Conservation (phyloP, 2,329 filamentous ascomycete genomes). For the Monosporascus ibericus region DNA sequence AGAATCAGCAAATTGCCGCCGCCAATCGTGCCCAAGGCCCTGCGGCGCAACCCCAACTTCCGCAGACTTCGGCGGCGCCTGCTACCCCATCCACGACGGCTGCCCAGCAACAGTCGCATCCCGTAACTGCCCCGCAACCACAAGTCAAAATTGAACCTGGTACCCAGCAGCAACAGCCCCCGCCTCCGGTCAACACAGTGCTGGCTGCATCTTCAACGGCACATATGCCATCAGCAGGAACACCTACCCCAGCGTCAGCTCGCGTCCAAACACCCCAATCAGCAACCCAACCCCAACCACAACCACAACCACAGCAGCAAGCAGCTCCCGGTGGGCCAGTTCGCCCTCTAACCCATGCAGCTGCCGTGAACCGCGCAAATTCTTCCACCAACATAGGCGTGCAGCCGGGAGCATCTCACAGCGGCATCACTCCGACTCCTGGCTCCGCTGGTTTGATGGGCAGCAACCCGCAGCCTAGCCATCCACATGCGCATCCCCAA, state of each 20-base stretch:
- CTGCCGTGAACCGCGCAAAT: constrained; percentile 25
- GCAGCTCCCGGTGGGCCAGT: constrained; percentile 13
- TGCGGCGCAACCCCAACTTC: constrained; percentile 15
- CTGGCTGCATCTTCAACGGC: constrained; percentile 30
- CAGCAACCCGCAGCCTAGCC: constrained; percentile 29
- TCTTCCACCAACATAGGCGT: constrained; percentile 19
- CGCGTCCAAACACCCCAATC: constrained; percentile 45
- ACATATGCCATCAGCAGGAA: constrained; percentile 36
- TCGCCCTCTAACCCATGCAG: constrained; percentile 21
- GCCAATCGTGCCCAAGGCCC: constrained; percentile 11
- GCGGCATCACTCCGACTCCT: constrained; percentile 17
- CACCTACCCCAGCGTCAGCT: constrained; percentile 42
- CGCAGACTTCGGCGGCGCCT: constrained; percentile 17
- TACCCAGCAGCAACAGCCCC: constrained; percentile 25
- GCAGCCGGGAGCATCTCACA: constrained; percentile 18
- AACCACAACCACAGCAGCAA: constrained; percentile 6
- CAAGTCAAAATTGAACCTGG: constrained; percentile 32
- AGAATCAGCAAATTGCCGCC: constrained; percentile 23
- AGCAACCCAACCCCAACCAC: constrained; percentile 6
- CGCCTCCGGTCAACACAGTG: constrained; percentile 43
- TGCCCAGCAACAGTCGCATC: constrained; percentile 14
- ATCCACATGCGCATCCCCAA: constrained; percentile 44
- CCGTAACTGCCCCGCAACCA: constrained; percentile 16
- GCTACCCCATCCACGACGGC: constrained; percentile 21
- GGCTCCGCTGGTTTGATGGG: constrained; percentile 15